A percentile compares a stretch with the other conserved stretches of the same genome.
Evolutionary conservation across 768 basidiomycete species (phyloP).

Genomic region (Auriculariales sp.): DNA sequence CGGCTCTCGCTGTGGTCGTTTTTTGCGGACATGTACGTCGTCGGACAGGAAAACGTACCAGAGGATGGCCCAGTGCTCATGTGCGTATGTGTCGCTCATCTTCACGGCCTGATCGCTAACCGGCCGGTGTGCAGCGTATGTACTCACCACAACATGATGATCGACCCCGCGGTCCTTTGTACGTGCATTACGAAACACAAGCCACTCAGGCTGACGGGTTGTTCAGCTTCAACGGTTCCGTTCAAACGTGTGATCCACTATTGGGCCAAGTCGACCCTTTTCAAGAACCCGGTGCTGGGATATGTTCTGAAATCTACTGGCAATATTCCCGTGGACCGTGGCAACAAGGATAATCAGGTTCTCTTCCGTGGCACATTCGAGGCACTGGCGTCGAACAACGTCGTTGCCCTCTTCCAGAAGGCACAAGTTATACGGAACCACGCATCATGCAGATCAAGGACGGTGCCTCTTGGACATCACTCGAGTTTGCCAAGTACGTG

Average conservation of each 20-base stretch:
- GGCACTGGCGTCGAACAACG: slow-evolving; percentile 60
- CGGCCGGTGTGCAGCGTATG: slow-evolving; percentile 37
- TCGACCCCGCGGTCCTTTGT: slow-evolving; percentile 77
- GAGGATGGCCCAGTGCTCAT: slow-evolving; percentile 81
- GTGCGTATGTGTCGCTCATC: slow-evolving; percentile 32
- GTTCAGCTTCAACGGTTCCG: slow-evolving; percentile 66
- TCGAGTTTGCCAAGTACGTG: slow-evolving; percentile 81
- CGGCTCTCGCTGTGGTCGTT: slow-evolving; percentile 68
- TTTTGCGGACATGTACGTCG: slow-evolving; percentile 75
- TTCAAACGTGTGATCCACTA: slow-evolving; percentile 71
- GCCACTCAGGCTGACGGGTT: slow-evolving; percentile 5
- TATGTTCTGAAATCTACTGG: slow-evolving; percentile 77
- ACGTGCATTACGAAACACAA: slow-evolving; percentile 7
- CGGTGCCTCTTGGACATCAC: slow-evolving; percentile 86
- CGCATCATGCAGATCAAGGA: slow-evolving; percentile 87
- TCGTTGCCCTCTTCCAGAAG: slow-evolving; percentile 92
- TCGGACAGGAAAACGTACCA: slow-evolving; percentile 83
- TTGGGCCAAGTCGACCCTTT: slow-evolving; percentile 90
- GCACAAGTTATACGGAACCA: slow-evolving; percentile 87
- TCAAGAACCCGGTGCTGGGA: slow-evolving; percentile 58
- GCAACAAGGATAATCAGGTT: slow-evolving; percentile 78
- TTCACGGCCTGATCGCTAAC: background rate
- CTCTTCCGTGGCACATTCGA: slow-evolving; percentile 86
- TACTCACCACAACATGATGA: slow-evolving; percentile 92
- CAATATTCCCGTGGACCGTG: slow-evolving; percentile 96